Base-by-base conservation (phyloP, 129 eudicot genomes). In the Saussurea involucrata region DNA sequence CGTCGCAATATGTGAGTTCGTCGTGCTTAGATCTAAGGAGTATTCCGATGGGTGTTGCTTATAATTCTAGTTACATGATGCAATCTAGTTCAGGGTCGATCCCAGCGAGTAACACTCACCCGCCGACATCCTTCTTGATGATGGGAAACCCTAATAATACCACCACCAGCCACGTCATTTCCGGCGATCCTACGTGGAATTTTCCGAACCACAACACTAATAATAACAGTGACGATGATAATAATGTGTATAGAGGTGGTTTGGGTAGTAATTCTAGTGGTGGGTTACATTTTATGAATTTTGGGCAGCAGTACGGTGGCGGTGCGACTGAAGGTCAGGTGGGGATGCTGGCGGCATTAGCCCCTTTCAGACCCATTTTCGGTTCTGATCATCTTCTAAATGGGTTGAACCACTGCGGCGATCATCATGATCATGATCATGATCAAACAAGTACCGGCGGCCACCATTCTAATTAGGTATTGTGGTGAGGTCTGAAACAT, bases 201-300 rank as follows among this genome's bases (percentile, higher is more conserved):
- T 84, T 79, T 71, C 83, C 83, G 17, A 65, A 68, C 69, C 75
- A 63, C 13, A 63, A 72, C 42, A 55, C 29, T 65, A 73, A 61
- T 42, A 75, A 44, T 49, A 57, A 17, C 65, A 74, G 25, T 63
- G 53, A 66, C 68, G 61, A 53, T 53, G 61, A 34, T 32, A 18
- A 67, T 36, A 36, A 67, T 67, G 13, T 27, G 18, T 78, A 85
- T 36, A 85, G 87, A 64, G 83, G 81, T 46, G 42, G 81, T 53
- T 29, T 73, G 29, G 63, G 78, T 70, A 67, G 2, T 65, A 49
- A 69, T 21, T 6, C 28, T 11, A 68, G 76, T 24, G 73, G 70
- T 69, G 93, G 93, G 20, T 72, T 86, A 55, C 91, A 89, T 86
- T 89, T 87, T 74, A 84, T 89, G 95, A 89, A 89, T 74, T 73